Evolutionary conservation across 495 filamentous ascomycete genomes (phyloP).

Genomic region (Terfezia boudieri): DNA sequence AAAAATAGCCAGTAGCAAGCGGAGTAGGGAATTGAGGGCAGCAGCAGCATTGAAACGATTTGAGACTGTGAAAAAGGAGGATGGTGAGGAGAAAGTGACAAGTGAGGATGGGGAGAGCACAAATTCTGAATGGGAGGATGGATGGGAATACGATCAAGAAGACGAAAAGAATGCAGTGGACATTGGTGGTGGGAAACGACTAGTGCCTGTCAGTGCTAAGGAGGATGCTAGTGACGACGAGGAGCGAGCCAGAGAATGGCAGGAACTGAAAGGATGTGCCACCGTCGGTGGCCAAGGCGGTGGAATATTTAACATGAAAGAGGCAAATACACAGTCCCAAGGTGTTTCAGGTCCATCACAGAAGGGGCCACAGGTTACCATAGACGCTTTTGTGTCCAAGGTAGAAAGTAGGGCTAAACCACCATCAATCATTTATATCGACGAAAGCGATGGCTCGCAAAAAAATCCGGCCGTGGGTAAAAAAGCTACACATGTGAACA

Average conservation of each 20-base stretch:
- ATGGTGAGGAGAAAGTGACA: conserved; percentile 10
- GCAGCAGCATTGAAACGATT: conserved; percentile 57
- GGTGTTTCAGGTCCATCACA: too few relatives aligned
- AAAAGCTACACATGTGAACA: too few relatives aligned
- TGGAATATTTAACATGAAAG: neutral
- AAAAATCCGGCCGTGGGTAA: too few relatives aligned
- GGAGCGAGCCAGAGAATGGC: conserved; percentile 37
- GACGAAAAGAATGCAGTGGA: conserved; percentile 27
- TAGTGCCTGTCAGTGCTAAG: conserved; percentile 50
- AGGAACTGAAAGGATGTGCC: conserved; percentile 26
- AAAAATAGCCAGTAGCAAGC: conserved; percentile 41
- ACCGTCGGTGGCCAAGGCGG: conserved; percentile 2
- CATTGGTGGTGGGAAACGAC: conserved; percentile 33
- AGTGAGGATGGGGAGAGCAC: conserved; percentile 1
- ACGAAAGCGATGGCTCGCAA: too few relatives aligned
- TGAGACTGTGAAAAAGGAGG: conserved; percentile 29
- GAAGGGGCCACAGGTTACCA: too few relatives aligned
- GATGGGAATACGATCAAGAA: conserved; percentile 13
- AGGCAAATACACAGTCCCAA: too few relatives aligned
- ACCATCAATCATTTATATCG: too few relatives aligned
- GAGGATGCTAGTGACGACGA: conserved; percentile 31
- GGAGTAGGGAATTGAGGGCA: conserved; percentile 52
- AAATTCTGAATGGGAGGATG: conserved; percentile 10
- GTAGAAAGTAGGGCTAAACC: too few relatives aligned
- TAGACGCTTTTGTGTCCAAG: too few relatives aligned